Evolutionary conservation across 75 land plant genomes (phyloP), one percentile per base, ranked within the genome.

Genomic region (Ceratopteris richardii): DNA sequence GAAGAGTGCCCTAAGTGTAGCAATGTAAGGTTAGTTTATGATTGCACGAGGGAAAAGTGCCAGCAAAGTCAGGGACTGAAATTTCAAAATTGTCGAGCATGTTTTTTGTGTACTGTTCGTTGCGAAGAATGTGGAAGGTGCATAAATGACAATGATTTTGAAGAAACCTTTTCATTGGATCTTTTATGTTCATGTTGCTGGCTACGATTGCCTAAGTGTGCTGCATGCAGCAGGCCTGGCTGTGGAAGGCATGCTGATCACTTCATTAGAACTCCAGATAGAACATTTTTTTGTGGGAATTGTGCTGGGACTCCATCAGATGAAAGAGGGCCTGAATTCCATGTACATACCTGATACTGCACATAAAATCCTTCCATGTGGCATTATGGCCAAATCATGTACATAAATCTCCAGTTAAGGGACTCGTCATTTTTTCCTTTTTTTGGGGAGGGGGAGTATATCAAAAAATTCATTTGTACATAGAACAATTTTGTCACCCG

Each of bases 71-170:
- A 52, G 4, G 47, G 52, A 14, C 9, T 9, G 37, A 33, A 33
- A 9, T 29, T 44, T 31, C 61, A 71, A 44, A 61, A 44, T 18
- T 90, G 96, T 62, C 65, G 85, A 50, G 97, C 79, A 0, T 91
- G 97, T 59, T 74, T 70, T 24, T 33, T 75, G 25, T 91, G 97
- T 68, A 82, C 88, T 48, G 51, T 76, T 27, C 78, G 97, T 16
- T 91, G 97, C 48, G 70, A 57, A 29, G 75, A 71, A 42, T 87
- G 97, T 71, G 97, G 97, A 7, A 65, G 63, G 31, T 87, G 97
- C 56, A 67, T 88, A 10, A 64, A 80, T 52, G 82, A 79, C 33
- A 56, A 31, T 27, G 86, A 65, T 13, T 84, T 72, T 54, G 89
- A 79, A 61, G 93, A 88, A 57, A 91, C 85, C 21, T 91, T 87